phyloP scores from a whole-genome alignment of 1,139 yeast genomes.

The Pichia sp. region DNA sequence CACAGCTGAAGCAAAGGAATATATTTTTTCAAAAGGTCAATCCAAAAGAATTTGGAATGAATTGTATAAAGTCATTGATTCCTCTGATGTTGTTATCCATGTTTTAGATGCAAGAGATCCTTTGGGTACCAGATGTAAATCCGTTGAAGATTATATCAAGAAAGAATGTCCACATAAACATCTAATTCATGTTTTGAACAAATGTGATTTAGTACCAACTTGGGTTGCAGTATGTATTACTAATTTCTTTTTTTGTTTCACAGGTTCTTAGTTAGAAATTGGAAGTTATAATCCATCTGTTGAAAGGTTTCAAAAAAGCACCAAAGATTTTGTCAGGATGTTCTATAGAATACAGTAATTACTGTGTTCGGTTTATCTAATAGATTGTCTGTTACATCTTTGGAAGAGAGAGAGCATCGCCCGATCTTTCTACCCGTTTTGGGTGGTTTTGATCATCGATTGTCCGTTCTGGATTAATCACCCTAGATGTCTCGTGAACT shows the following conservation, averaged over 20 bases:
- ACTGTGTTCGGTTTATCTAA: slow-evolving; percentile 12
- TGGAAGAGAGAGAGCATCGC: slow-evolving; percentile 75
- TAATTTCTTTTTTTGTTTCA: slow-evolving; percentile 3
- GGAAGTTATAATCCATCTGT: too few relatives aligned
- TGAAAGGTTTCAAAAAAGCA: slow-evolving; percentile 8
- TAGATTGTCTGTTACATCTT: slow-evolving; percentile 88
- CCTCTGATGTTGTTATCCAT: slow-evolving; percentile 94
- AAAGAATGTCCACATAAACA: slow-evolving; percentile 97
- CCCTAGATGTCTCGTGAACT: slow-evolving; percentile 17
- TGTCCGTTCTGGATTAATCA: slow-evolving; percentile 25
- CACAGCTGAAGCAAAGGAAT: slow-evolving; percentile 87
- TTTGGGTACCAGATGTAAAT: slow-evolving; percentile 85
- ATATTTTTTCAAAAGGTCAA: slow-evolving; percentile 93
- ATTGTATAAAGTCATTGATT: slow-evolving; percentile 90
- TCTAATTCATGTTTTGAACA: slow-evolving; percentile 86
- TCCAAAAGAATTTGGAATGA: slow-evolving; percentile 99
- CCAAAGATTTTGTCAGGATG: slow-evolving; percentile 71
- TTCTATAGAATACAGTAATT: slow-evolving; percentile 13
- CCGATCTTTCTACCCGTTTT: slow-evolving; percentile 38
- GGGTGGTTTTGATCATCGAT: slow-evolving; percentile 17
- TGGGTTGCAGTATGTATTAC: slow-evolving; percentile 94
- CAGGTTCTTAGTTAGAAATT: too few relatives aligned
- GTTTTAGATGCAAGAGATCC: slow-evolving; percentile 98
- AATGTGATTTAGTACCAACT: slow-evolving; percentile 97
- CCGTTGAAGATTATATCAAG: slow-evolving; percentile 86